Percentiles rank a stretch among this genome's conserved stretches.
phyloP scores from a whole-genome alignment of 2,329 filamentous ascomycete species.

The Ceratocystis albifundus region DNA sequence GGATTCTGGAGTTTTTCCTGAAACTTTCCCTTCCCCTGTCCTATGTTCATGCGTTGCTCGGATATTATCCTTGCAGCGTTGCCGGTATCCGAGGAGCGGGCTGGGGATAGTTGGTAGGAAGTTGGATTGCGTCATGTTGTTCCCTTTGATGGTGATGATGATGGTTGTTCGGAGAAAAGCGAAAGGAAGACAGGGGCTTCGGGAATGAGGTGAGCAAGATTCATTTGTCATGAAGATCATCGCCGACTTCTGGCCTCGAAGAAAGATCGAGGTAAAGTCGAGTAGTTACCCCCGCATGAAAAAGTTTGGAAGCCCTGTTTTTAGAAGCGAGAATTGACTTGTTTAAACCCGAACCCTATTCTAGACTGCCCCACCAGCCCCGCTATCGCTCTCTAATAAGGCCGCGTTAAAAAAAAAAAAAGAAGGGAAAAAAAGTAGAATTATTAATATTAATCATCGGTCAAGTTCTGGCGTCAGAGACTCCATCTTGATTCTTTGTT shows the following conservation, averaged over 20 bases:
- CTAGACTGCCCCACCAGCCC: background rate
- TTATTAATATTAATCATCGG: background rate
- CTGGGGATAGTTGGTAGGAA: background rate
- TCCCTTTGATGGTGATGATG: background rate
- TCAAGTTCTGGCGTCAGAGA: background rate
- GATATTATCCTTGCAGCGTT: conserved; percentile 18
- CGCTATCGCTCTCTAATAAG: background rate
- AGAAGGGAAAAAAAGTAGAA: background rate
- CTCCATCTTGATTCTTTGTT: background rate
- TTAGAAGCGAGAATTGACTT: no score
- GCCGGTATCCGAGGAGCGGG: conserved; percentile 17
- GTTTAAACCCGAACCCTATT: background rate
- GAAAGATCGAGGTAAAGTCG: background rate
- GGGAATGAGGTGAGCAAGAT: background rate
- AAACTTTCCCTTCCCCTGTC: conserved; percentile 4
- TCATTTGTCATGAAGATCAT: background rate
- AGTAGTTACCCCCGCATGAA: no score
- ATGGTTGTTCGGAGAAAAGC: background rate
- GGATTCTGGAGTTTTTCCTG: background rate
- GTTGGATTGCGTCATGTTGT: conserved; percentile 16
- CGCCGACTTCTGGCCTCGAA: background rate
- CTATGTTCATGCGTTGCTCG: conserved; percentile 10
- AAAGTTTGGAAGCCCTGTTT: no score
- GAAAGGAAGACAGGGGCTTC: background rate
- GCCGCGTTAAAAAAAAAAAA: conserved; percentile 2